A percentile compares a stretch with the other conserved stretches of the same genome.
Conservation (phyloP, 352 stramenopile species). For the Pythium coloratum region DNA sequence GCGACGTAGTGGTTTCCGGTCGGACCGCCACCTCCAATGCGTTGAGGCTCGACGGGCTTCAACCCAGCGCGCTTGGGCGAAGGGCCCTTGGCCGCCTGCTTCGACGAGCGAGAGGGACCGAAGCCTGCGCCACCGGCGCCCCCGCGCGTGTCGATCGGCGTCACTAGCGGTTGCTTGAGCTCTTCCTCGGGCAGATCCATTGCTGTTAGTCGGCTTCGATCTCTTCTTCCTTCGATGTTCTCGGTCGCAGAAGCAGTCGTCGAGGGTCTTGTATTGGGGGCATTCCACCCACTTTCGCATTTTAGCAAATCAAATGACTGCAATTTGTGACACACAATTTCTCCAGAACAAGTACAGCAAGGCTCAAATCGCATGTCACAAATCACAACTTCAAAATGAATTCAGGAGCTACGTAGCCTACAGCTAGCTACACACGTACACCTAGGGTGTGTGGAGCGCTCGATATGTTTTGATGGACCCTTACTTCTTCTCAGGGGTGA, state of each 20-base stretch:
- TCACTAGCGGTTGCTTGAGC: constrained; percentile 73
- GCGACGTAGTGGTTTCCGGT: constrained; percentile 38
- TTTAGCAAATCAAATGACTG: background rate
- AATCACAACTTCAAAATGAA: constrained; percentile 28
- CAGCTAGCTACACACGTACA: background rate
- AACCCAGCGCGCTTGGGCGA: constrained; percentile 26
- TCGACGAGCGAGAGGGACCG: constrained; percentile 17
- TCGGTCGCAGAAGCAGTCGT: constrained; percentile 4
- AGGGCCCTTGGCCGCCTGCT: constrained; percentile 8
- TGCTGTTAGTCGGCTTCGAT: constrained; percentile 5
- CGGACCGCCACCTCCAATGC: constrained; percentile 3
- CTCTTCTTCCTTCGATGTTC: constrained; percentile 34
- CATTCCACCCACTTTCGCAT: background rate
- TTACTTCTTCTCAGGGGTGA: constrained; percentile 11
- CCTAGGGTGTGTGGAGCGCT: background rate
- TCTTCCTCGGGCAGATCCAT: constrained; percentile 81
- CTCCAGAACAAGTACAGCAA: too few relatives aligned
- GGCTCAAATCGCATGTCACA: background rate
- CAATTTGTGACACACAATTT: background rate
- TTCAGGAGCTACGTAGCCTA: constrained; percentile 23
- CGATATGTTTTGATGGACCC: background rate
- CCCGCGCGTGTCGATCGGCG: constrained; percentile 20
- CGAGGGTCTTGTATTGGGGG: constrained; percentile 13
- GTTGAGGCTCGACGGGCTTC: constrained; percentile 25
- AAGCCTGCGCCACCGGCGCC: background rate